phyloP scores from a whole-genome alignment of 129 eudicot species.

The carrot (Daucus carota) region DNA sequence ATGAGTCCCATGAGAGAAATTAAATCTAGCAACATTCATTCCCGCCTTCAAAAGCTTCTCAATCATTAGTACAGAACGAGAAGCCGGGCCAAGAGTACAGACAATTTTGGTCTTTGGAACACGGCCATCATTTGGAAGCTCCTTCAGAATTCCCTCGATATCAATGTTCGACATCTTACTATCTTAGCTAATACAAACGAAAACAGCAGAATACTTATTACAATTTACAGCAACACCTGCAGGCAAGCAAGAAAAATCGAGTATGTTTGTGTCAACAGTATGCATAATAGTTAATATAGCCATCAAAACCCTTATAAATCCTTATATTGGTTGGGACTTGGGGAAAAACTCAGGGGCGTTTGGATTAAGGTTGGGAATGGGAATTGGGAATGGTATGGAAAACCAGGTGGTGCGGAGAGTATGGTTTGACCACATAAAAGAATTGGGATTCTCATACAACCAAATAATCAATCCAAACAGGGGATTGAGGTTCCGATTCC shows the following conservation, averaged over 20 bases:
- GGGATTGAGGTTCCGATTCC: too few relatives aligned
- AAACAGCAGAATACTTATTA: neutral
- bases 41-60: conserved; percentile 18
- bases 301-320: neutral
- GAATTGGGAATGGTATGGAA: too few relatives aligned
- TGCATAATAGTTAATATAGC: neutral
- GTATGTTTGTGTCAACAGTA: neutral
- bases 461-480: too few relatives aligned
- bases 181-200: neutral
- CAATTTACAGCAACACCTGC: neutral
- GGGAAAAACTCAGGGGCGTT: too few relatives aligned
- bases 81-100: conserved; percentile 15
- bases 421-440: too few relatives aligned
- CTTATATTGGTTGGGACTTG: neutral
- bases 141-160: conserved; percentile 17
- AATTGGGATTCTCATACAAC: too few relatives aligned
- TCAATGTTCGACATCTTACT: conserved; percentile 11
- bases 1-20: conserved; percentile 16
- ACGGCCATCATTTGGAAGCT: conserved; percentile 14
- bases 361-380: too few relatives aligned
- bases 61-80: conserved; percentile 12
- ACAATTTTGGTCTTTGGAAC: conserved; percentile 16
- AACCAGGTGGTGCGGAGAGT: too few relatives aligned
- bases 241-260: neutral
- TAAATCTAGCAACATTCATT: conserved; percentile 18